Evolutionary conservation across 2,329 filamentous ascomycete species (phyloP).

Genomic region (Exophiala viscosa): DNA sequence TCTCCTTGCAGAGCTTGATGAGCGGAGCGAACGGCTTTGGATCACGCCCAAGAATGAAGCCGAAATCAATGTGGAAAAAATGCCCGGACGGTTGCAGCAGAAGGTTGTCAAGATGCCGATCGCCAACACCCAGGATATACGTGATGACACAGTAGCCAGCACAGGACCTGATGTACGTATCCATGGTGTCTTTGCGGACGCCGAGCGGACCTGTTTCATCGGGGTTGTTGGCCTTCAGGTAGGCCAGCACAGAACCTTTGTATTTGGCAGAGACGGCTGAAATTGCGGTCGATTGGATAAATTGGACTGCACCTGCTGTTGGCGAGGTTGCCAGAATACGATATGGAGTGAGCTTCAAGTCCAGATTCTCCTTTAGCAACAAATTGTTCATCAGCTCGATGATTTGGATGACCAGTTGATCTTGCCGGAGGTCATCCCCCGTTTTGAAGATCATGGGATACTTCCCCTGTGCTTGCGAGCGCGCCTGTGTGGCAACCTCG

Average conservation of each 20-base stretch:
- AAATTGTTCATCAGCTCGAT: constrained; percentile 97
- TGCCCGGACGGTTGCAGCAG: constrained; percentile 84
- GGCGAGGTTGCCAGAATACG: constrained; percentile 92
- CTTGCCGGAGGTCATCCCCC: constrained; percentile 91
- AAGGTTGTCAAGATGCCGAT: constrained; percentile 92
- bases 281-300: constrained; percentile 80
- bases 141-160: constrained; percentile 98
- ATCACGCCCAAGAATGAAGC: constrained; percentile 93
- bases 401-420: constrained; percentile 95
- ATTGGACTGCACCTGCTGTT: constrained; percentile 85
- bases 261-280: constrained; percentile 81
- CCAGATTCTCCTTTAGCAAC: constrained; percentile 90
- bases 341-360: constrained; percentile 92
- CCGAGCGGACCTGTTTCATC: constrained; percentile 77
- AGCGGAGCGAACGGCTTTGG: constrained; percentile 95
- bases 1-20: constrained; percentile 96
- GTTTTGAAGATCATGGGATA: constrained; percentile 98
- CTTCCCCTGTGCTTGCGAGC: constrained; percentile 52
- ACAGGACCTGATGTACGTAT: constrained; percentile 92
- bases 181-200: constrained; percentile 85
- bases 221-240: constrained; percentile 84
- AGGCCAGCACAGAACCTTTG: constrained; percentile 72
- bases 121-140: constrained; percentile 92
- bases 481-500: constrained; percentile 7
- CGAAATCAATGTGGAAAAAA: constrained; percentile 98